Base-by-base conservation (phyloP, 768 basidiomycete species). In the Russula dissimulans region DNA sequence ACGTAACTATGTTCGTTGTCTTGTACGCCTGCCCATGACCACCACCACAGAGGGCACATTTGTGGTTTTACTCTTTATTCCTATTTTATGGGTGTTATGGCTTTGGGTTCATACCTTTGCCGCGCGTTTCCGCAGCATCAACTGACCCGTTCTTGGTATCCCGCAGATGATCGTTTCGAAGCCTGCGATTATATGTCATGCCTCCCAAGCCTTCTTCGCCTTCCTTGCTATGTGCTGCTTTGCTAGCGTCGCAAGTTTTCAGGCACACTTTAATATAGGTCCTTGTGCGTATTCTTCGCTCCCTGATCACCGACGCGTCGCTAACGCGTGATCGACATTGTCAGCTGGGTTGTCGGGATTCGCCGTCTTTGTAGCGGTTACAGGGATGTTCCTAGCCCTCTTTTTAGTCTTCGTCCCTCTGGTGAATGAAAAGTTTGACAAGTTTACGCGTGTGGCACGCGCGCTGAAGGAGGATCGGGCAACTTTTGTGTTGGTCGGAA, bases 201-300 rank as follows among this genome's bases (percentile, higher is more conserved):
- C 81, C 34, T 84, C 81, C 3, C 89, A 95, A 76, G 80, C 84
- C 56, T 94, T 97, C 78, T 93, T 95, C 83, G 86, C 88, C 71
- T 97, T 97, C 69, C 79, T 97, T 48, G 83, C 91, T 12, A 87
- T 95, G 83, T 87, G 86, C 49, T 95, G 91, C 69, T 93, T 91
- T 67, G 95, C 89, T 8, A 86, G 88, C 66, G 89, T 93, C 4
- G 94, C 94, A 0, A 76, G 78, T 22, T 97, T 95, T 72, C 94
- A 97, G 67, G 85, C 89, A 4, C 86, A 87, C 65, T 94, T 83
- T 82, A 69, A 78, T 10, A 80, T 95, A 26, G 90, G 90, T 8
- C 90, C 91, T 42, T 97, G 94, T 95, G 66, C 66, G 92, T 82
- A 17, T 52, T 42, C 38, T 54, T 46, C 56, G 41, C 49, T 51